Conservation (phyloP, 345 rosid species). For the Cardamine occulta region DNA sequence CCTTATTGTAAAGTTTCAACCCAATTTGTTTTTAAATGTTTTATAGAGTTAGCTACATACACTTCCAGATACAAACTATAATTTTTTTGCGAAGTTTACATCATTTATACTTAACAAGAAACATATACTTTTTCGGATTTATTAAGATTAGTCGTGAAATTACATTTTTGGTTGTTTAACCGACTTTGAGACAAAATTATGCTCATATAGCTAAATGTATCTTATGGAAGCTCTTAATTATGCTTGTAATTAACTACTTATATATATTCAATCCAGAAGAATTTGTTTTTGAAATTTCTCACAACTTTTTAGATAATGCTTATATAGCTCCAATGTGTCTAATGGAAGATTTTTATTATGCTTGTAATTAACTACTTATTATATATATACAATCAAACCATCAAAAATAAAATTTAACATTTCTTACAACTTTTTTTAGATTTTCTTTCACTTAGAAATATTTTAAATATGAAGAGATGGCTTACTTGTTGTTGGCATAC, state of each 20-base stretch:
- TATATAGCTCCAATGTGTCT: background rate
- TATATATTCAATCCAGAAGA: background rate
- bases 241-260: background rate
- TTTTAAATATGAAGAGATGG: background rate
- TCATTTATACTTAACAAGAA: background rate
- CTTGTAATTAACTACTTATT: background rate
- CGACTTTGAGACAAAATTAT: background rate
- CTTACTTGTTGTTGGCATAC: conserved; percentile 90
- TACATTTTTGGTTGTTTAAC: background rate
- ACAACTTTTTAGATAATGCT: background rate
- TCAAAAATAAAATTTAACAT: background rate
- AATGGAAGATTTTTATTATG: background rate
- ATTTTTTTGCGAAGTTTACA: background rate
- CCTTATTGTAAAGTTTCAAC: background rate
- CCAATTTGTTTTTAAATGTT: background rate
- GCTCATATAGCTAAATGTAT: background rate
- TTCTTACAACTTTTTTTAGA: background rate
- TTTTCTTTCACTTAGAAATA: background rate
- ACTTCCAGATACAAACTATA: background rate
- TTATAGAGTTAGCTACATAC: background rate
- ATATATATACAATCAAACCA: background rate
- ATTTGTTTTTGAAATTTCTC: background rate
- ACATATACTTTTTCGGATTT: background rate
- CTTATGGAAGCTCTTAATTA: background rate
- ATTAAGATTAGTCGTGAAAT: background rate